These are phyloP conservation scores for Aspergillus pseudoviridinutans DNA, from an alignment of 2,329 filamentous ascomycete species.

Conservation along the genomic window DNA sequence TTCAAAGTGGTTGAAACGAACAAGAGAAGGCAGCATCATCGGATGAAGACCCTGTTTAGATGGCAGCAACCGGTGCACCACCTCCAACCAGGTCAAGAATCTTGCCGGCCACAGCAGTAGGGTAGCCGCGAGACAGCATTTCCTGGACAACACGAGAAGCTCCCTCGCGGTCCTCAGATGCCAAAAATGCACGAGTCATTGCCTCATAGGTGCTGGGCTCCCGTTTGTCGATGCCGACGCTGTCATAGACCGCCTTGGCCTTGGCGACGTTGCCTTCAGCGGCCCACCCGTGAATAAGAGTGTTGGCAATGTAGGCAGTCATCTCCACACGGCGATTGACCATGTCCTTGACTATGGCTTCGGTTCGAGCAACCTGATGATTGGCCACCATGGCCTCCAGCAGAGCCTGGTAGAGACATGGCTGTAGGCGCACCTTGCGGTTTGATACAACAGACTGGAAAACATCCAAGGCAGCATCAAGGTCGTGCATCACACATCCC, in stretches of 20 bases:
- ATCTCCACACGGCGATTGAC: conserved; percentile 68
- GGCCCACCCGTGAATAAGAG: conserved; percentile 95
- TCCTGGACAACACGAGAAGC: conserved; percentile 80
- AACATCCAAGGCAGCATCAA: conserved; percentile 73
- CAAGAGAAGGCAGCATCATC: conserved; percentile 11
- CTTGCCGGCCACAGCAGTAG: conserved; percentile 86
- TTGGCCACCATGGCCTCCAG: conserved; percentile 97
- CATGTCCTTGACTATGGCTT: conserved; percentile 74
- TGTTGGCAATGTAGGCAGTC: conserved; percentile 98
- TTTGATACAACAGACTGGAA: conserved; percentile 78
- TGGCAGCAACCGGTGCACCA: conserved; percentile 19
- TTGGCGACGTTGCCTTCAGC: conserved; percentile 74
- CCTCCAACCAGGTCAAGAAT: conserved; percentile 79
- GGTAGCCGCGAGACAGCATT: conserved; percentile 87
- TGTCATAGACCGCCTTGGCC: conserved; percentile 72
- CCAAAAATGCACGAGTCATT: conserved; percentile 91
- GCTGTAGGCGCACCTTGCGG: conserved; percentile 64
- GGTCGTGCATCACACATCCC: conserved; percentile 88
- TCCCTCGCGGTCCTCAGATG: conserved; percentile 71
- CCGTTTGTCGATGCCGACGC: conserved; percentile 71
- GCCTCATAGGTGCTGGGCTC: conserved; percentile 98
- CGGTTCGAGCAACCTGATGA: conserved; percentile 73
- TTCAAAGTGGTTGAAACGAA: conserved; percentile 2
- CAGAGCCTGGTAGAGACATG: conserved; percentile 92
- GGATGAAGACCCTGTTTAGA: conserved; percentile 17